Base-by-base conservation (phyloP, 1,284 basidiomycete genomes). In the Meripilus lineatus region DNA sequence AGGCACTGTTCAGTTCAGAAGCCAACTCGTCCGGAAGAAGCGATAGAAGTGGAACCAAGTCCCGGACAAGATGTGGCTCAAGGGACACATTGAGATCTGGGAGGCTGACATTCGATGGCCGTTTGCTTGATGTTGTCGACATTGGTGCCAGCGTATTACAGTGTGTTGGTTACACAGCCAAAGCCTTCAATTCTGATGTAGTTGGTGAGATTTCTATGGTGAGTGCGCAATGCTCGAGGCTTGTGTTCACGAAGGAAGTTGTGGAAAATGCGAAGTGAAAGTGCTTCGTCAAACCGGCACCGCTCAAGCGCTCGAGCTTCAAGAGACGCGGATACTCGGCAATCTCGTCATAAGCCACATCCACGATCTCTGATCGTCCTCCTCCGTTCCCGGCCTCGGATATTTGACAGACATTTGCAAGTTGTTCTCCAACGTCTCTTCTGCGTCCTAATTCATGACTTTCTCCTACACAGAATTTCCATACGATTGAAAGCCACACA, bases 1-100 rank as follows among this genome's bases (percentile, higher is more conserved):
- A 50, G n/a, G 45, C 26, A 20, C 20, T 20, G 32, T 20, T 35
- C 32, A 87, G 65, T 46, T 72, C 56, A 3, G 58, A 49, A 3
- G 66, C 64, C 5, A 77, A 61, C n/a, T 69, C 57, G 4, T 58
- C 25, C 3, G 84, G 77, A 14, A 82, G 59, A 23, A 78, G 48
- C 13, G 55, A 56, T 4, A 57, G 51, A 14, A 88, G 59, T 24
- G 70, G 65, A 4, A 54, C 58, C 20, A 89, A 66, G 39, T 60
- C 53, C 26, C 74, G 67, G 14, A 67, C 49, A 21, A 89, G 74
- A 58, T 88, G 84, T 0, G 70, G 59, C 52, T 86, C 83, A 28
- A 89, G 64, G 6, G 86, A 89, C 41, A 89, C 65, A 48, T 77
- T 78, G 50, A 84, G 63, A 36, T 54, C 52, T 17, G 42, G 21